Conservation (phyloP, 1,284 basidiomycete genomes). For the Paramarasmius palmivorus region DNA sequence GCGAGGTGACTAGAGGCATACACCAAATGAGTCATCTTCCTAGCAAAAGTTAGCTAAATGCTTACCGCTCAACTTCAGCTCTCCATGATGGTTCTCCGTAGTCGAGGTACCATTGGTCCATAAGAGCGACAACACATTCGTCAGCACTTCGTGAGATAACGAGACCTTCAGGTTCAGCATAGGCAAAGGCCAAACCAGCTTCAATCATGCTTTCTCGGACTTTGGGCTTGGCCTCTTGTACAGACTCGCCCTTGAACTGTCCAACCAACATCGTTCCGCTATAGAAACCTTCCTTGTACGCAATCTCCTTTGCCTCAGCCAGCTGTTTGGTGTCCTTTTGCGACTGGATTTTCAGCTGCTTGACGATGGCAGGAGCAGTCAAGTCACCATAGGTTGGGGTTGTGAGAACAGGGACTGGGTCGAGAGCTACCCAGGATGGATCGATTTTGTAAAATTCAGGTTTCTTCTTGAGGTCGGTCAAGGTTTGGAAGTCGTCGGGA, state of each 20-base stretch:
- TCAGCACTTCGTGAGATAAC: slow-evolving; percentile 90
- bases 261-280: slow-evolving; percentile 89
- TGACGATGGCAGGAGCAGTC: slow-evolving; percentile 86
- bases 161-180: slow-evolving; percentile 94
- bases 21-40: neutral
- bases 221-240: slow-evolving; percentile 90
- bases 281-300: slow-evolving; percentile 99
- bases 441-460: slow-evolving; percentile 96
- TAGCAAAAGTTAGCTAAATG: slow-evolving; percentile 15
- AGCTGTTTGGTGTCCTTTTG: slow-evolving; percentile 94
- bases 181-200: slow-evolving; percentile 79
- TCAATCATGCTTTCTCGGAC: slow-evolving; percentile 87
- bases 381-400: slow-evolving; percentile 93
- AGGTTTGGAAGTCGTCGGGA: slow-evolving; percentile 93
- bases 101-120: slow-evolving; percentile 99
- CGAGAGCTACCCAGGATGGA: slow-evolving; percentile 83
- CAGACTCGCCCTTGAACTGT: slow-evolving; percentile 84
- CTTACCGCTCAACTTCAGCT: slow-evolving; percentile 80
- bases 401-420: slow-evolving; percentile 86
- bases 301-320: slow-evolving; percentile 95
- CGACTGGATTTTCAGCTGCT: slow-evolving; percentile 93
- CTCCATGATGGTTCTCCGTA: slow-evolving; percentile 94
- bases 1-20: slow-evolving; percentile 61
- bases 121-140: slow-evolving; percentile 96
- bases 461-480: slow-evolving; percentile 95